Conservation (phyloP, 805 yeast genomes). For the Peterozyma xylosa region DNA sequence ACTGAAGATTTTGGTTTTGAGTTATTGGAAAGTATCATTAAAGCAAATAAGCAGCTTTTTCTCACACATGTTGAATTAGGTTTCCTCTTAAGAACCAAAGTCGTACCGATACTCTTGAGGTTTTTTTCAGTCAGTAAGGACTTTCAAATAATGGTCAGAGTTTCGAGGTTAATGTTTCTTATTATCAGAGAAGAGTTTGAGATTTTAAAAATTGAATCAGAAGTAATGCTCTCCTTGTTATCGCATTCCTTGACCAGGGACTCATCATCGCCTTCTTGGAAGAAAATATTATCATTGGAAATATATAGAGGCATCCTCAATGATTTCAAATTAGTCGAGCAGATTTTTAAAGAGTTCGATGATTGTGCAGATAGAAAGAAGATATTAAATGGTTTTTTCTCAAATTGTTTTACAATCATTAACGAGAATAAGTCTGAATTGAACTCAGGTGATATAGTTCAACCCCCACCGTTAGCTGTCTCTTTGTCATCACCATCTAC, state of each 20-base stretch:
- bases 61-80: conserved; percentile 55
- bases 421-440: conserved; percentile 24
- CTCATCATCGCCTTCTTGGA: conserved; percentile 59
- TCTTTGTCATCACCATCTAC: conserved; percentile 9
- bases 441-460: conserved; percentile 25
- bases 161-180: conserved; percentile 61
- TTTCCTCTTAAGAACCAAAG: conserved; percentile 53
- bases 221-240: conserved; percentile 67
- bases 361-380: conserved; percentile 37
- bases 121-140: conserved; percentile 48
- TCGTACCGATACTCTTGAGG: conserved; percentile 71
- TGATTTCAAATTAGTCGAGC: conserved; percentile 43
- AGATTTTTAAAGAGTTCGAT: conserved; percentile 60
- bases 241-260: conserved; percentile 64
- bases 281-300: conserved; percentile 66
- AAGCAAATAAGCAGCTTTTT: conserved; percentile 54
- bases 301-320: conserved; percentile 52
- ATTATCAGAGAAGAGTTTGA: conserved; percentile 55
- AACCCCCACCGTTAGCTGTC: conserved; percentile 16
- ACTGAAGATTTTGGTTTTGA: conserved; percentile 72
- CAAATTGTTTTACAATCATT: conserved; percentile 29
- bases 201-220: conserved; percentile 67
- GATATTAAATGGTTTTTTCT: conserved; percentile 49
- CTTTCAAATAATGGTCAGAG: conserved; percentile 68
- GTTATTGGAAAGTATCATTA: conserved; percentile 69